phyloP scores from a whole-genome alignment of 768 basidiomycete species.

The Lanmaoa pseudosensibilis region DNA sequence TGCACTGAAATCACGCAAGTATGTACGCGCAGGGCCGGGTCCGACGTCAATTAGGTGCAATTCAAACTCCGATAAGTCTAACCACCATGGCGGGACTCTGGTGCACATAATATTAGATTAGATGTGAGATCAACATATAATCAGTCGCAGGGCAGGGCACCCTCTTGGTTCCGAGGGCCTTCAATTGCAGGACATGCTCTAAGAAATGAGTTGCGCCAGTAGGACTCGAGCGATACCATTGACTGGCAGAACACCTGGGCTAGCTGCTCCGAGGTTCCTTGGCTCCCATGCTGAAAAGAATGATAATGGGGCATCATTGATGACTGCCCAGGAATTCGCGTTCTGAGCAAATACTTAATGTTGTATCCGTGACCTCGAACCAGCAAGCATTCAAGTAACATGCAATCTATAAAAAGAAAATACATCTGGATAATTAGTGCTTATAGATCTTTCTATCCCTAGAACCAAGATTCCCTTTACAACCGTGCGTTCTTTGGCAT shows the following conservation, averaged over 20 bases:
- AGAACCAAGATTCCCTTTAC: slow-evolving; percentile 30
- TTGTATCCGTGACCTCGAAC: background rate
- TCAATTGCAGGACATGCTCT: background rate
- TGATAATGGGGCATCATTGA: background rate
- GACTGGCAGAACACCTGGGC: background rate
- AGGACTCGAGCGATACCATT: too few relatives aligned
- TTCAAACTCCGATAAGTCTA: too few relatives aligned
- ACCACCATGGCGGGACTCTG: too few relatives aligned
- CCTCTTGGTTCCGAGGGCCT: too few relatives aligned
- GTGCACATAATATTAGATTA: too few relatives aligned
- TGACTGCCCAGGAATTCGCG: background rate
- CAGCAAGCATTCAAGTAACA: background rate
- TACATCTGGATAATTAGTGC: background rate
- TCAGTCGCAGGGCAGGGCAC: too few relatives aligned
- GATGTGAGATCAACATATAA: too few relatives aligned
- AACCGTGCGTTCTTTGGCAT: slow-evolving; percentile 72
- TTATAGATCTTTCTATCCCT: background rate
- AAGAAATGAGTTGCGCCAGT: background rate
- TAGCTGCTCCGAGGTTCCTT: background rate
- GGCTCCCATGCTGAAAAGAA: background rate
- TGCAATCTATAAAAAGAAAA: background rate
- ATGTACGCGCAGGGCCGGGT: too few relatives aligned
- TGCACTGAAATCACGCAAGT: too few relatives aligned
- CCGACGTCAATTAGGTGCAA: too few relatives aligned
- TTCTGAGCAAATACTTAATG: background rate